Evolutionary conservation across 495 filamentous ascomycete species (phyloP).

Genomic region (Alectoria sarmentosa): DNA sequence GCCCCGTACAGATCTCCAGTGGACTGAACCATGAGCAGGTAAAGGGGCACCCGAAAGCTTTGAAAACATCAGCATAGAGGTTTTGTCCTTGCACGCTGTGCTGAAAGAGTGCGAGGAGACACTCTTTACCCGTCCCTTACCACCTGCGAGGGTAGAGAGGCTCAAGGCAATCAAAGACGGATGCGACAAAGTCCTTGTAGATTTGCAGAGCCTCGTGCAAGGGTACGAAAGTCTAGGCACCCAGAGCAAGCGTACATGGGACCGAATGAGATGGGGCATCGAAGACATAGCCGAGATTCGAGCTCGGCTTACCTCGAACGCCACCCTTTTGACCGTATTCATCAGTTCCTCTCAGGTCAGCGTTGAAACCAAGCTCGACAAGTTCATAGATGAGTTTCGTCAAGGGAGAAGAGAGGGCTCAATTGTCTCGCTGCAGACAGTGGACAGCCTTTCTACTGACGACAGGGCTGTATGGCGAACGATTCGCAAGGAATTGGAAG

Average conservation of each 20-base stretch:
- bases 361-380: conserved; percentile 32
- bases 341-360: conserved; percentile 28
- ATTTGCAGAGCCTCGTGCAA: conserved; percentile 30
- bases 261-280: conserved; percentile 32
- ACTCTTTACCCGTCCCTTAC: conserved; percentile 20
- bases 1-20: neutral
- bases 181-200: conserved; percentile 28
- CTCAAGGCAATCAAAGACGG: conserved; percentile 28
- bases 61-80: conserved; percentile 30
- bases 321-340: conserved; percentile 29
- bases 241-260: conserved; percentile 34
- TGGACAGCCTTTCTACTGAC: conserved; percentile 28
- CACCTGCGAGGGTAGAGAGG: conserved; percentile 21
- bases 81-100: conserved; percentile 33
- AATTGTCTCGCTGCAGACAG: conserved; percentile 26
- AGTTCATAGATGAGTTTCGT: conserved; percentile 33
- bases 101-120: conserved; percentile 34
- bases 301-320: conserved; percentile 28
- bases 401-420: conserved; percentile 28
- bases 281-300: conserved; percentile 32
- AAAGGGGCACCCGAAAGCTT: conserved; percentile 34
- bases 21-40: neutral
- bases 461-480: conserved; percentile 31
- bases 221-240: conserved; percentile 33
- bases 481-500: conserved; percentile 34